Evolutionary conservation across 345 rosid species (phyloP).

Genomic region (Populus deltoides): DNA sequence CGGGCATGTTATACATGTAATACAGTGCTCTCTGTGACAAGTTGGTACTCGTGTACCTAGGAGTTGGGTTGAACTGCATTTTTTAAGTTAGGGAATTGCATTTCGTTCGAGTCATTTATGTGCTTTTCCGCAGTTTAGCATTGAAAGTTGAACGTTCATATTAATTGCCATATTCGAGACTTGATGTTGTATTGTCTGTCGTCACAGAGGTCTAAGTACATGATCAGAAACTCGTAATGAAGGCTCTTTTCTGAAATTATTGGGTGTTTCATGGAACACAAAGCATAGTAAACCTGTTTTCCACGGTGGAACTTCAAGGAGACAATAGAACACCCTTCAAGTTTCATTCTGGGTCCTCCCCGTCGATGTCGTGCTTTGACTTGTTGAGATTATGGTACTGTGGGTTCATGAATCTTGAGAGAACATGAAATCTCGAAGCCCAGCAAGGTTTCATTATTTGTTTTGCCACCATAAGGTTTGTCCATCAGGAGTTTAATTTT

Average conservation of each 20-base stretch:
- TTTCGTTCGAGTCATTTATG: not conserved
- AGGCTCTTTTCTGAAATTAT: no score
- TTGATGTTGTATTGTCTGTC: not conserved
- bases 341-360: no score
- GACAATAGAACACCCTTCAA: not conserved
- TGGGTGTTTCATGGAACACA: no score
- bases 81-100: slow-evolving; percentile 2
- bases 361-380: no score
- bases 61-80: not conserved
- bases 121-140: not conserved
- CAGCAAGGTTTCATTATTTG: no score
- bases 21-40: not conserved
- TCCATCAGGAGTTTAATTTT: no score
- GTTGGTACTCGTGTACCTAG: not conserved
- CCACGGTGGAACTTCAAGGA: not conserved
- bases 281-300: no score
- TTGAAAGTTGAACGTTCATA: not conserved
- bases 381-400: no score
- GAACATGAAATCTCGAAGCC: no score
- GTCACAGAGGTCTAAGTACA: not conserved
- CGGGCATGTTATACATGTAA: slow-evolving; percentile 11
- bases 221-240: not conserved
- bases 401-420: no score
- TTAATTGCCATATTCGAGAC: not conserved
- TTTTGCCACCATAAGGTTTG: no score